Evolutionary conservation across 176 grass and related monocot genomes (phyloP), one percentile per base, ranked within the genome.

Genomic region (Triticum monococcum): DNA sequence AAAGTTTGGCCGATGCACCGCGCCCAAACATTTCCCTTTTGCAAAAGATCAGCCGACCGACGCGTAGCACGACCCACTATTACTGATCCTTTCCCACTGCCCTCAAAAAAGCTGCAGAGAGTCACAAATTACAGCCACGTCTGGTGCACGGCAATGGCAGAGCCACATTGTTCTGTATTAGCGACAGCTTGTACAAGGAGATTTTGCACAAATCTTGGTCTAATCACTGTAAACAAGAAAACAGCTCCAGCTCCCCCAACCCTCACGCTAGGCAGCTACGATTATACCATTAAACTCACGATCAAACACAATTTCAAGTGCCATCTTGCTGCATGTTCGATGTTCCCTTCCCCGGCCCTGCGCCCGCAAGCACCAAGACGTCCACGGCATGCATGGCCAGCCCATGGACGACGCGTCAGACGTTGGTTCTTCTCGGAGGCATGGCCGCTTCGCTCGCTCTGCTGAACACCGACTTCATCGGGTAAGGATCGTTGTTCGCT

Each of bases 401-500:
- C 66, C 33, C 30, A 31, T 80, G 50, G 38, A 18, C 50, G 50
- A 54, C 1, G 16, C 50, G 50, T 86, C 37, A 89, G 5, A 1
- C 62, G 78, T 89, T 86, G 1, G 77, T 81, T 81, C 83, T 86
- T 76, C 81, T 81, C 2, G 69, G 85, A 22, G 70, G 81, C 81
- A 85, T 85, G 2, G 61, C 5, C 59, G 89, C 81, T 5, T 91
- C 89, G 18, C 81, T 41, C 12, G 77, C 56, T 76, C 89, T 79
- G 50, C 52, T 88, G 89, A 91, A 88, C 24, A 85, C 77, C 2
- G 89, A 91, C 37, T 81, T 91, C 72, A 76, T 76, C 11, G 89
- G 85, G 20, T 85, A 91, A 0, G 81, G 63, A 52, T 91, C 89
- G n/a, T 41, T 61, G 31, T 70, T 71, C 50, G 69, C 46, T 1